phyloP scores from a whole-genome alignment of 2,329 filamentous ascomycete genomes.

The Hirsutella thompsonii region DNA sequence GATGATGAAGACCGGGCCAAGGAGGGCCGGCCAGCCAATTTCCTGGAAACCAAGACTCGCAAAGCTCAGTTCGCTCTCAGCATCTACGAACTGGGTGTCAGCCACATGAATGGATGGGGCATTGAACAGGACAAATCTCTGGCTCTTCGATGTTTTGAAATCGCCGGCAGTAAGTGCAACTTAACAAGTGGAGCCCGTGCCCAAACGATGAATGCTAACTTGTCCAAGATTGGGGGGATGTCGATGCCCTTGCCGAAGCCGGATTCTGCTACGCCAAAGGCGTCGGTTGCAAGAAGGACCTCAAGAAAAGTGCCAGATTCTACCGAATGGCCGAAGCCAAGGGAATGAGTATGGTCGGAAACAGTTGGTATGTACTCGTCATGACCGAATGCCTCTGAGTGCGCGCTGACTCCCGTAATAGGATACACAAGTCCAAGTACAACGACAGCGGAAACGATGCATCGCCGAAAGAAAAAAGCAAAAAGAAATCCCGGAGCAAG shows the following conservation, averaged over 20 bases:
- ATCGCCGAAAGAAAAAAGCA: slow-evolving; percentile 26
- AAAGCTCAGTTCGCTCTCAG: slow-evolving; percentile 90
- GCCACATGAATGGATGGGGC: slow-evolving; percentile 97
- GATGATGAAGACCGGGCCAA: slow-evolving; percentile 61
- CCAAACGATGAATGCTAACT: not conserved
- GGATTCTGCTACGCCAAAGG: slow-evolving; percentile 95
- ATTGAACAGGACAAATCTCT: slow-evolving; percentile 84
- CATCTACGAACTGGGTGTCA: slow-evolving; percentile 92
- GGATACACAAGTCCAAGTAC: slow-evolving; percentile 97
- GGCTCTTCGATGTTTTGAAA: slow-evolving; percentile 88
- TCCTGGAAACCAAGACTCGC: slow-evolving; percentile 63
- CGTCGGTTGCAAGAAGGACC: slow-evolving; percentile 85
- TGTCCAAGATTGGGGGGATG: slow-evolving; percentile 70
- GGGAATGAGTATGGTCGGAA: slow-evolving; percentile 94
- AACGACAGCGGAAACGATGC: slow-evolving; percentile 44
- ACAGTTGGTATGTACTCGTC: slow-evolving; percentile 74
- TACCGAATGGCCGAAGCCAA: slow-evolving; percentile 85
- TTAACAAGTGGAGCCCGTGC: not conserved
- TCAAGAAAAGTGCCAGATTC: slow-evolving; percentile 85
- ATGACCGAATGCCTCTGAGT: too few relatives aligned
- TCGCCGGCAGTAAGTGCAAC: slow-evolving; percentile 60
- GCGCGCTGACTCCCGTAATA: slow-evolving; percentile 23
- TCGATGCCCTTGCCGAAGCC: slow-evolving; percentile 84
- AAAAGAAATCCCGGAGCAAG: slow-evolving; percentile 62
- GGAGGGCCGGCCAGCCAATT: slow-evolving; percentile 49